Percentiles rank a stretch among this genome's conserved stretches.
Conservation (phyloP, 305 asterid genomes). For the Rubia tinctorum region DNA sequence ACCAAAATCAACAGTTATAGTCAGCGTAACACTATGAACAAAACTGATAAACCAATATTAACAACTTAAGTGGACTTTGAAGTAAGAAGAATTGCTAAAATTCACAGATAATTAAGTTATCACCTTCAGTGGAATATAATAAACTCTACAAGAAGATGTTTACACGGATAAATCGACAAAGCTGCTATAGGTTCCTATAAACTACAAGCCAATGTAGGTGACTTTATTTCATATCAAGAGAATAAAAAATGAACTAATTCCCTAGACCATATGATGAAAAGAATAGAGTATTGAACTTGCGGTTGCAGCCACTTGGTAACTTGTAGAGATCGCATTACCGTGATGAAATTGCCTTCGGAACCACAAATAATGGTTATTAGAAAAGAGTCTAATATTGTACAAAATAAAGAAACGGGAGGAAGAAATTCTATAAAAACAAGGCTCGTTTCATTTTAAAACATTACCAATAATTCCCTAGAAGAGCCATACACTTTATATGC, state of each 20-base stretch:
- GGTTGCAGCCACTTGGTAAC: constrained; percentile 97
- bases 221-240: neutral
- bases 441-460: too few relatives aligned
- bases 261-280: neutral
- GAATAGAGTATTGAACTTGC: constrained; percentile 49
- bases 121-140: neutral
- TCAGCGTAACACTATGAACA: too few relatives aligned
- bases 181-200: neutral
- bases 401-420: neutral
- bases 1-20: too few relatives aligned
- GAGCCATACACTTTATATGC: too few relatives aligned
- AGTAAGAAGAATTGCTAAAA: neutral
- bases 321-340: constrained; percentile 85
- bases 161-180: neutral
- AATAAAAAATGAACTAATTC: neutral
- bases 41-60: too few relatives aligned
- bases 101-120: neutral
- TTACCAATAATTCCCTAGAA: too few relatives aligned
- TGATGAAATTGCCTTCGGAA: constrained; percentile 79
- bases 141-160: neutral
- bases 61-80: too few relatives aligned
- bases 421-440: neutral
- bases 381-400: neutral
- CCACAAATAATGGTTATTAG: constrained; percentile 16
- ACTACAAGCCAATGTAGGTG: neutral